Conservation (phyloP, 768 basidiomycete species). For the Tephrocybe sp. region DNA sequence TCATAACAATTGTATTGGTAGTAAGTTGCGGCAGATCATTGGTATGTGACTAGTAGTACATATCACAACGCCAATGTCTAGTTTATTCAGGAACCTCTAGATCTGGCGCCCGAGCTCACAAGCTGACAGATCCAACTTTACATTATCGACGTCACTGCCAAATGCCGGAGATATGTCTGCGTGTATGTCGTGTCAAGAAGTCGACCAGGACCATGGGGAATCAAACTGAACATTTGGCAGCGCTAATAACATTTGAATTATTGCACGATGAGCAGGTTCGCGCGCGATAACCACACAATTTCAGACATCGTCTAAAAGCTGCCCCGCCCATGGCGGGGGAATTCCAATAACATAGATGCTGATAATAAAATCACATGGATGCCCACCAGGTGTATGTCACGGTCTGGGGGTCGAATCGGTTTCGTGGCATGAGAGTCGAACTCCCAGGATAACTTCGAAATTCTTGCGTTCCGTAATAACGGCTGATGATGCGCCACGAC, state of each 20-base stretch:
- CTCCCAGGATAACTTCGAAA: neutral
- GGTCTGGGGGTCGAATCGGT: no score
- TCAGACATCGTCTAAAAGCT: no score
- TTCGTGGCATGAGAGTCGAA: neutral
- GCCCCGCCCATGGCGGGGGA: neutral
- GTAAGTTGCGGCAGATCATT: no score
- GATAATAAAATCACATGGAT: neutral
- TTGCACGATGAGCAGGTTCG: no score
- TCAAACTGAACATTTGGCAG: neutral
- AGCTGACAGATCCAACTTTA: neutral
- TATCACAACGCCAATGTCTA: neutral
- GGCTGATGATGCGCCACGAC: slow-evolving; percentile 8
- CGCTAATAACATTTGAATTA: neutral
- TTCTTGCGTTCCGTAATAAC: neutral
- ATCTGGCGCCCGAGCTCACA: neutral
- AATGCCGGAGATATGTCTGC: neutral
- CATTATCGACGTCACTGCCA: neutral
- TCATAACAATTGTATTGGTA: neutral
- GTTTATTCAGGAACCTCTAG: neutral
- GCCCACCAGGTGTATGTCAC: neutral
- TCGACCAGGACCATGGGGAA: neutral
- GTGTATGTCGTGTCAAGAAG: neutral
- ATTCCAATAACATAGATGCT: neutral
- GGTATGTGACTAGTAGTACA: no score
- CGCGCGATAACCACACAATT: no score